Percentiles rank a stretch among this genome's conserved stretches.
Conservation (phyloP, 352 stramenopile genomes). For the Globisporangium parvum region DNA sequence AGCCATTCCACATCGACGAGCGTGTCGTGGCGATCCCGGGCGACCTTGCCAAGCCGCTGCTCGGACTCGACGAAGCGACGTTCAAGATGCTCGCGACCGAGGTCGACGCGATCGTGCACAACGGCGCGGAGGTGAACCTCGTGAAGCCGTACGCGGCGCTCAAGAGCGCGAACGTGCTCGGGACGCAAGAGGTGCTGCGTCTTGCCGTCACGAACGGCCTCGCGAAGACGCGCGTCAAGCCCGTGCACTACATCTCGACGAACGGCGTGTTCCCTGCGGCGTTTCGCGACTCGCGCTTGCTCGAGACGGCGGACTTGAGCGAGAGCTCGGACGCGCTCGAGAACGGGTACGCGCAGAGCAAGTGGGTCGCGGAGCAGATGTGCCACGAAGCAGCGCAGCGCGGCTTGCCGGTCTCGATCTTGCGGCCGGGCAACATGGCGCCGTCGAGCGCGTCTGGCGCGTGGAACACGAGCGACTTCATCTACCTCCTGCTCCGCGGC, state of each 20-base stretch:
- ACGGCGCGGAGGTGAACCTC: slow-evolving; percentile 90
- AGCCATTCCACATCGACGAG: slow-evolving; percentile 62
- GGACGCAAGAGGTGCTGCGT: slow-evolving; percentile 86
- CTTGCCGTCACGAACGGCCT: slow-evolving; percentile 79
- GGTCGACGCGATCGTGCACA: slow-evolving; percentile 89
- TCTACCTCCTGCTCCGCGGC: slow-evolving; percentile 84
- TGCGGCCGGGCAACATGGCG: slow-evolving; percentile 90
- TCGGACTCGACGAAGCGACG: slow-evolving; percentile 71
- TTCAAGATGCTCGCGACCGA: slow-evolving; percentile 87
- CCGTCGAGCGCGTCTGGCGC: slow-evolving; percentile 45
- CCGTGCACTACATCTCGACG: slow-evolving; percentile 88
- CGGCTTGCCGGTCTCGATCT: slow-evolving; percentile 80
- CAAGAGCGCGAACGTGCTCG: slow-evolving; percentile 87
- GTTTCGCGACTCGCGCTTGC: slow-evolving; percentile 21
- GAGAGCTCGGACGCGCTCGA: slow-evolving; percentile 56
- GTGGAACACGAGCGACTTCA: slow-evolving; percentile 89
- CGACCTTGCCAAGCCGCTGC: slow-evolving; percentile 74
- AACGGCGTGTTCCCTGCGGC: slow-evolving; percentile 87
- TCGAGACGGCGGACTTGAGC: slow-evolving; percentile 49
- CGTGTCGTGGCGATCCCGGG: slow-evolving; percentile 58
- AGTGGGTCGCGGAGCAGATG: slow-evolving; percentile 90
- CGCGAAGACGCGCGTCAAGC: slow-evolving; percentile 72
- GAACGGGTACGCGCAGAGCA: slow-evolving; percentile 87
- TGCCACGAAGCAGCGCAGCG: slow-evolving; percentile 70
- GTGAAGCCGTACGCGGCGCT: slow-evolving; percentile 87